Evolutionary conservation across 768 basidiomycete species (phyloP).

Genomic region (Boletus tomentosulus): DNA sequence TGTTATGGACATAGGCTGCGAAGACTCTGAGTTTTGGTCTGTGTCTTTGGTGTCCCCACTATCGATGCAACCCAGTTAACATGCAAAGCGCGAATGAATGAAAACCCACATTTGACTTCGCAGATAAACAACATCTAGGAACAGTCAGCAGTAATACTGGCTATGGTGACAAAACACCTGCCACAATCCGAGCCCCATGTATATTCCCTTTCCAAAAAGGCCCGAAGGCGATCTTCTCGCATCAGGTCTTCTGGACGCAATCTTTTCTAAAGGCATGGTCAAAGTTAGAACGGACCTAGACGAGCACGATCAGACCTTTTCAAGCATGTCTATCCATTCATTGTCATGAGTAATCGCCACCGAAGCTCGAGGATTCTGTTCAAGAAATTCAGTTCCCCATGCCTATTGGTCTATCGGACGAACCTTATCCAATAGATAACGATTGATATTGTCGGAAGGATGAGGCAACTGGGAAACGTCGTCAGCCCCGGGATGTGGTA

Average conservation of each 20-base stretch:
- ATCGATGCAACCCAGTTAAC: neutral
- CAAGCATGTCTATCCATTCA: conserved; percentile 8
- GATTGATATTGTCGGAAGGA: conserved; percentile 7
- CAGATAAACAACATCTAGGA: conserved; percentile 5
- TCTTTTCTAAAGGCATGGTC: neutral
- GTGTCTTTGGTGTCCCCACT: neutral
- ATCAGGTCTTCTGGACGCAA: neutral
- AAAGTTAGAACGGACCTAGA: neutral
- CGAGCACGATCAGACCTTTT: neutral
- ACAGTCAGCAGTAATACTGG: neutral
- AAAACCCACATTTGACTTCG: neutral
- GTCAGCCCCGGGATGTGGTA: neutral
- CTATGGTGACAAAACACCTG: neutral
- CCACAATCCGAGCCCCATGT: neutral
- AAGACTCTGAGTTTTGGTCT: neutral
- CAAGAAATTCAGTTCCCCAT: neutral
- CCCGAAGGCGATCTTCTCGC: neutral
- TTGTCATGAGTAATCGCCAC: conserved; percentile 10
- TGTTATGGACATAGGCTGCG: neutral
- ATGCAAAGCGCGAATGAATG: neutral
- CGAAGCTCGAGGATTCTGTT: neutral
- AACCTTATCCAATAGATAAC: conserved; percentile 7
- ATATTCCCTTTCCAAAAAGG: neutral
- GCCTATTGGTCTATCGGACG: neutral
- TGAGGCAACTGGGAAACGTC: conserved; percentile 1